Evolutionary conservation across 2,329 filamentous ascomycete genomes (phyloP).

Genomic region (Microsporum audouinii): DNA sequence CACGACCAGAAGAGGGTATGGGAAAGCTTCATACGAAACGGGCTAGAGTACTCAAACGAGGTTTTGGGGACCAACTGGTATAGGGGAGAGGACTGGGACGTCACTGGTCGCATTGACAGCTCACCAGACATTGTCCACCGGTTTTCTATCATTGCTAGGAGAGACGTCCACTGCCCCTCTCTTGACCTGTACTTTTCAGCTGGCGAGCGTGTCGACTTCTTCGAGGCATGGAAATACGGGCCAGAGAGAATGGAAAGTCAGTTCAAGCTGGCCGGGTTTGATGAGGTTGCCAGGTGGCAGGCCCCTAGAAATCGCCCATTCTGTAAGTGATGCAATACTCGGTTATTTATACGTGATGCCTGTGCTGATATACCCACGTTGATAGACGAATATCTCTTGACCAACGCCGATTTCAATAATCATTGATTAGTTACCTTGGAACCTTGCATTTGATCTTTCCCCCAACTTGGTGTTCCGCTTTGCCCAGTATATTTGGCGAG

Average conservation of each 20-base stretch:
- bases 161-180: background rate
- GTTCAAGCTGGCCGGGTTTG: conserved; percentile 2
- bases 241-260: conserved; percentile 5
- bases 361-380: background rate
- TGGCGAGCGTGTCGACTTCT: background rate
- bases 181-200: background rate
- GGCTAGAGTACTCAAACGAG: conserved; percentile 5
- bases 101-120: background rate
- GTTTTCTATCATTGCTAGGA: background rate
- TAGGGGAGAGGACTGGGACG: conserved; percentile 3
- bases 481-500: too few species aligned
- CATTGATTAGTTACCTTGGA: background rate
- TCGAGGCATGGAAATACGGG: conserved; percentile 2
- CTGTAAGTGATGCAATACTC: background rate
- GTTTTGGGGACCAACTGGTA: conserved; percentile 4
- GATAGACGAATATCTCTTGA: background rate
- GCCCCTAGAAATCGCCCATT: conserved; percentile 1
- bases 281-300: background rate
- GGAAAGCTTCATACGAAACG: conserved; percentile 5
- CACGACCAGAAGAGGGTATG: background rate
- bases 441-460: too few species aligned
- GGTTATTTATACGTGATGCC: background rate
- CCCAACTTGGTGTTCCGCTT: too few species aligned
- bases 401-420: background rate
- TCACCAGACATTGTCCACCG: conserved; percentile 1